Percentiles rank a stretch among this genome's conserved stretches.
Conservation (phyloP, 345 rosid genomes). For the Acer yangbiense region DNA sequence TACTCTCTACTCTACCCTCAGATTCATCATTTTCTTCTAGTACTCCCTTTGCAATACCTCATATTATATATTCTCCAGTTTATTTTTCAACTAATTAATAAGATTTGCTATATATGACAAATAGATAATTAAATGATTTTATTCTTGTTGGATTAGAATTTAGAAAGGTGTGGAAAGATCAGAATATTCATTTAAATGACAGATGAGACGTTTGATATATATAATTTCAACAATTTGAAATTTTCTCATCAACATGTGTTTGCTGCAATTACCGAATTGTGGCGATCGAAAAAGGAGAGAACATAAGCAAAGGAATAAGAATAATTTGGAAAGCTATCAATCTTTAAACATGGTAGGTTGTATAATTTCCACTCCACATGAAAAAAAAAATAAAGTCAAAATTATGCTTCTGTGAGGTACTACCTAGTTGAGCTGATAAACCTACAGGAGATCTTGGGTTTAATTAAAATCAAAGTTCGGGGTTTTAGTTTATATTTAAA, state of each 20-base stretch:
- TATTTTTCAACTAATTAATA: neutral
- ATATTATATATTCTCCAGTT: neutral
- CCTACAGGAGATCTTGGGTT: too few species aligned
- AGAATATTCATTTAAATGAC: neutral
- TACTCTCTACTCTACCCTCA: slow-evolving; percentile 2
- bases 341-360: neutral
- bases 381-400: too few species aligned
- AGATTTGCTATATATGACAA: neutral
- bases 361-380: too few species aligned
- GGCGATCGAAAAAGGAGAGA: neutral
- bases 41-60: neutral
- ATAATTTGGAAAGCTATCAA: neutral
- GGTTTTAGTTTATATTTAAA: too few species aligned
- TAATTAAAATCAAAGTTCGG: too few species aligned
- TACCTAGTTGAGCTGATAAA: too few species aligned
- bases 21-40: neutral
- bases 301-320: neutral
- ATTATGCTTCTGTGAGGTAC: too few species aligned
- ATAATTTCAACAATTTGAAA: neutral
- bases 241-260: too few species aligned
- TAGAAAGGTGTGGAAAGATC: neutral
- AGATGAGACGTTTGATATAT: neutral
- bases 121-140: neutral
- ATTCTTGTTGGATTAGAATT: neutral
- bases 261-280: neutral